A percentile compares a stretch with the other conserved stretches of the same genome.
Evolutionary conservation across 2,329 filamentous ascomycete genomes (phyloP).

Genomic region (Aspergillus cejpii): DNA sequence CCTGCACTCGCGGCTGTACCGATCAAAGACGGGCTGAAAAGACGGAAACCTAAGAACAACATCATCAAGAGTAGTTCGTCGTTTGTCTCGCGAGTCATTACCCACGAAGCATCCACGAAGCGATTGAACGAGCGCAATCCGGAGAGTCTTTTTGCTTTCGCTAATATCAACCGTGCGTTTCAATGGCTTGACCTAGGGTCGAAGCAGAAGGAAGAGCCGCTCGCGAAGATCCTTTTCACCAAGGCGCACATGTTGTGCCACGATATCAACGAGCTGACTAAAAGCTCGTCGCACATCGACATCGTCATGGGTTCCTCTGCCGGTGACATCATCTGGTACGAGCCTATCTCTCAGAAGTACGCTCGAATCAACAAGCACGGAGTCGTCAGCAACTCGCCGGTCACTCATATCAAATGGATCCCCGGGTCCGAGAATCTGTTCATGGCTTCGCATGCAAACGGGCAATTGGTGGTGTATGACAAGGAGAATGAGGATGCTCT

Average conservation of each 20-base stretch:
- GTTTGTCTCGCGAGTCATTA: slow-evolving; percentile 93
- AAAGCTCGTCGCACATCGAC: slow-evolving; percentile 72
- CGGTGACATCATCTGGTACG: slow-evolving; percentile 97
- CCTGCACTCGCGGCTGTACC: slow-evolving; percentile 58
- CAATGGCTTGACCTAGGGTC: slow-evolving; percentile 92
- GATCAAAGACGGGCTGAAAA: slow-evolving; percentile 63
- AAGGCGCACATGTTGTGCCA: slow-evolving; percentile 94
- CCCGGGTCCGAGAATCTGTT: slow-evolving; percentile 91
- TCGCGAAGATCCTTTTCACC: slow-evolving; percentile 94
- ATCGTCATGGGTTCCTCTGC: slow-evolving; percentile 94
- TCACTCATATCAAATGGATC: slow-evolving; percentile 86
- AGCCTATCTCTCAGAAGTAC: slow-evolving; percentile 93
- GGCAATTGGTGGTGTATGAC: slow-evolving; percentile 86
- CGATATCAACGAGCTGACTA: slow-evolving; percentile 80
- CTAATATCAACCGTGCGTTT: slow-evolving; percentile 90
- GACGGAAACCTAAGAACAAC: slow-evolving; percentile 93
- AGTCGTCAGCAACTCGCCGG: slow-evolving; percentile 75
- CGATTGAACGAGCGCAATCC: slow-evolving; percentile 68
- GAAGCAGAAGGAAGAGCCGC: slow-evolving; percentile 64
- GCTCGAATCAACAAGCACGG: slow-evolving; percentile 95
- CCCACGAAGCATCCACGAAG: slow-evolving; percentile 73
- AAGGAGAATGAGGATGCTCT: slow-evolving; percentile 90
- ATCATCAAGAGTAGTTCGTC: slow-evolving; percentile 98
- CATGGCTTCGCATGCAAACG: slow-evolving; percentile 85
- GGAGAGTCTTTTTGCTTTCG: slow-evolving; percentile 83